Conservation (phyloP, 2,329 filamentous ascomycete species). For the Exserohilum turcica region DNA sequence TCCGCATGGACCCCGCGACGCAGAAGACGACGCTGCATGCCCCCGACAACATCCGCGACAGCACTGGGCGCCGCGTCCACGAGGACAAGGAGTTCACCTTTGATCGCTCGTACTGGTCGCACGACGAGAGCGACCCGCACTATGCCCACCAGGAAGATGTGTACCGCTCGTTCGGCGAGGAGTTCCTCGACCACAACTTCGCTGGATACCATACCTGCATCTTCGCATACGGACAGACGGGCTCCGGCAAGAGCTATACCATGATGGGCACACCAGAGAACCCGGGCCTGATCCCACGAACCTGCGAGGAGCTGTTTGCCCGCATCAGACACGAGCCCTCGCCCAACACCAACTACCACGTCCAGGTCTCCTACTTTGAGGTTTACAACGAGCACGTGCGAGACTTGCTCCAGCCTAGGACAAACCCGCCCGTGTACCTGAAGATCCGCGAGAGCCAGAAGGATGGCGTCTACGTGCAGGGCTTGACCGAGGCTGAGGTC, state of each 20-base stretch:
- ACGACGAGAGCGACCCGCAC: constrained; percentile 76
- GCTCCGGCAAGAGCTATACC: constrained; percentile 96
- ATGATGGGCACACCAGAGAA: constrained; percentile 91
- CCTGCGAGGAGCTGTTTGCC: constrained; percentile 94
- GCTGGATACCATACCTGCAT: constrained; percentile 99
- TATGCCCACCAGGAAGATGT: constrained; percentile 93
- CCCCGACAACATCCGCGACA: constrained; percentile 62
- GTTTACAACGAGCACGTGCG: constrained; percentile 99
- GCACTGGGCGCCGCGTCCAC: constrained; percentile 71
- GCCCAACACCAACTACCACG: constrained; percentile 93
- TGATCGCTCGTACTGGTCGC: constrained; percentile 98
- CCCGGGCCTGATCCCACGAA: constrained; percentile 90
- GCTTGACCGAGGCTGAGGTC: constrained; percentile 90
- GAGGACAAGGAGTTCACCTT: constrained; percentile 95
- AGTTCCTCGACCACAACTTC: constrained; percentile 99
- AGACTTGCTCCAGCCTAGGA: constrained; percentile 82
- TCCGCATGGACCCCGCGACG: constrained; percentile 86
- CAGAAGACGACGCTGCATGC: constrained; percentile 82
- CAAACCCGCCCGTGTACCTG: constrained; percentile 84
- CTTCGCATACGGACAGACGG: constrained; percentile 97
- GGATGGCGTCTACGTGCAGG: constrained; percentile 96
- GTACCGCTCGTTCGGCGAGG: constrained; percentile 91
- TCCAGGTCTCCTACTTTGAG: constrained; percentile 97
- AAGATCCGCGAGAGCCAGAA: constrained; percentile 96
- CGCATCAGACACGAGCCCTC: constrained; percentile 84